phyloP scores from a whole-genome alignment of 2,329 filamentous ascomycete genomes.

The Hypoxylon sp. region DNA sequence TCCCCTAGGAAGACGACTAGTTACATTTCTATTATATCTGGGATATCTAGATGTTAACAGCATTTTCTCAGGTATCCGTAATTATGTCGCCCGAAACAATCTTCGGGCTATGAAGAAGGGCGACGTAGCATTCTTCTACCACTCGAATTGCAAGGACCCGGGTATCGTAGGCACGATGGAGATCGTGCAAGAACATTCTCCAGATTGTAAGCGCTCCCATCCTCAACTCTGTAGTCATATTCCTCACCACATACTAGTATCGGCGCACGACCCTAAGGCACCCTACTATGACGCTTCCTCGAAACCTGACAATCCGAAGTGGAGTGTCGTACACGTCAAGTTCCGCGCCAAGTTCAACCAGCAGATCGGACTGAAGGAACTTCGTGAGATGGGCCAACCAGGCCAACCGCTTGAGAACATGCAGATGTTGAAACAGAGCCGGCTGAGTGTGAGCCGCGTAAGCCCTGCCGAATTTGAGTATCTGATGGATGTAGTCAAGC shows the following conservation, averaged over 20 bases:
- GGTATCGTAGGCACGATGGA: slow-evolving; percentile 92
- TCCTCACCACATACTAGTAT: slow-evolving; percentile 63
- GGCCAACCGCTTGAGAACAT: slow-evolving; percentile 77
- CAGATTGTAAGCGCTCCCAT: slow-evolving; percentile 74
- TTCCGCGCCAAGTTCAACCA: slow-evolving; percentile 86
- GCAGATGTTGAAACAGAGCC: slow-evolving; percentile 85
- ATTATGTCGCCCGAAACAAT: slow-evolving; percentile 80
- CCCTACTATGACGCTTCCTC: slow-evolving; percentile 90
- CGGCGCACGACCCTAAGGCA: slow-evolving; percentile 77
- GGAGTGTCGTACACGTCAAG: slow-evolving; percentile 90
- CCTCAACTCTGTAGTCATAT: neutral
- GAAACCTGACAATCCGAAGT: slow-evolving; percentile 77
- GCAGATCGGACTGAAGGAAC: slow-evolving; percentile 77
- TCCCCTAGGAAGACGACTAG: slow-evolving; percentile 17
- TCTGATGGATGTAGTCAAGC: slow-evolving; percentile 67
- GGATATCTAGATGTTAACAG: slow-evolving; percentile 35
- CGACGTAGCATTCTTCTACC: slow-evolving; percentile 96
- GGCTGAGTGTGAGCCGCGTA: slow-evolving; percentile 84
- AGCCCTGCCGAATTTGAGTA: slow-evolving; percentile 75
- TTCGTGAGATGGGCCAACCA: slow-evolving; percentile 73
- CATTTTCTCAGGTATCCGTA: slow-evolving; percentile 54
- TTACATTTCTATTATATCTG: slow-evolving; percentile 31
- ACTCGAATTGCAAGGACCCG: slow-evolving; percentile 91
- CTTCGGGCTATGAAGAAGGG: slow-evolving; percentile 92
- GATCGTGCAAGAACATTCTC: slow-evolving; percentile 85